These are phyloP conservation scores for Taphrina flavorubra DNA, from an alignment of 1,139 yeast genomes.

Conservation along the genomic window DNA sequence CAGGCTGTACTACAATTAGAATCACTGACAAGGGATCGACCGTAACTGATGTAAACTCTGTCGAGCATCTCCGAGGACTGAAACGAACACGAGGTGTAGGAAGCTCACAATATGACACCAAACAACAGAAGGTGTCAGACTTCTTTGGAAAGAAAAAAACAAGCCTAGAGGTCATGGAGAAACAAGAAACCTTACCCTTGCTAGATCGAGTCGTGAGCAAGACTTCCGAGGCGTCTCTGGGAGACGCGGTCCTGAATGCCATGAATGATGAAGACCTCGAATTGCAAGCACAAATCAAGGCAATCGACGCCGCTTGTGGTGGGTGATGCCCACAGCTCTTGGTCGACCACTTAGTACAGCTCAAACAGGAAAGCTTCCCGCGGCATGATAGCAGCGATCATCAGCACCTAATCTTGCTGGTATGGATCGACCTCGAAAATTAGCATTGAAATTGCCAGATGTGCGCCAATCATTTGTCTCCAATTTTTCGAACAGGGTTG, in stretches of 20 bases:
- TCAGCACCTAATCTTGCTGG: neutral
- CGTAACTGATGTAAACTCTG: constrained; percentile 23
- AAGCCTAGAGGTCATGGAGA: neutral
- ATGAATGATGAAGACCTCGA: constrained; percentile 1
- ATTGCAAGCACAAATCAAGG: constrained; percentile 14
- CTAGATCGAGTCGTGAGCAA: neutral
- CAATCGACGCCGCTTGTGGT: constrained; percentile 40
- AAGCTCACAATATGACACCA: constrained; percentile 23
- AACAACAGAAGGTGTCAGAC: constrained; percentile 28
- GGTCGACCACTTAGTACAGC: neutral
- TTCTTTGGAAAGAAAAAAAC: constrained; percentile 16
- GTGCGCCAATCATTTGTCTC: constrained; percentile 2
- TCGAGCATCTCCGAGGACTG: constrained; percentile 27
- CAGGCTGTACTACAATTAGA: constrained; percentile 23
- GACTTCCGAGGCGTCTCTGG: neutral
- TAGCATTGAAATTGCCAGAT: neutral
- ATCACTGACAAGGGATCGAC: constrained; percentile 1
- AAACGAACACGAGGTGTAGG: constrained; percentile 38
- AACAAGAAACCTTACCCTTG: neutral
- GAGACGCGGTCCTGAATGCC: neutral
- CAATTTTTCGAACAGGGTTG: too few species aligned
- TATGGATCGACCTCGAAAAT: neutral
- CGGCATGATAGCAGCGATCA: neutral
- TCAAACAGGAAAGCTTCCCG: too few species aligned
- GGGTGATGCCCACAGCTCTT: neutral